A percentile compares a stretch with the other conserved stretches of the same genome.
Conservation (phyloP, 306 rosid genomes). For the Vigna angularis region DNA sequence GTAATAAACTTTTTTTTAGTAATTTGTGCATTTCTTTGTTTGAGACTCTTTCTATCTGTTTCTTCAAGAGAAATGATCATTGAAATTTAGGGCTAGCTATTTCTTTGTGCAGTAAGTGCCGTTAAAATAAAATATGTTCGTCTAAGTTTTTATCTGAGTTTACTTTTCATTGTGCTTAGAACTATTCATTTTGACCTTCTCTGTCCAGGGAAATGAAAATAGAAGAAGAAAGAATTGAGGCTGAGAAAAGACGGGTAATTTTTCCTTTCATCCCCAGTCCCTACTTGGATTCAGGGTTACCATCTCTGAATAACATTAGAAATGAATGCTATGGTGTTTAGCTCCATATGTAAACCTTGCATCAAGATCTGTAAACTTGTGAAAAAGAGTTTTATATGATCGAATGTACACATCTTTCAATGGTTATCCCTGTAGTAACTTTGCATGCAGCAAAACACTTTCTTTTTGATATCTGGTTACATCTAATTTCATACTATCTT, state of each 20-base stretch:
- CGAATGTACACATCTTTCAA: slow-evolving; percentile 26
- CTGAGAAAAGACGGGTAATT: slow-evolving; percentile 89
- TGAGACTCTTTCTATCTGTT: slow-evolving; percentile 3
- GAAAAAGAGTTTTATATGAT: slow-evolving; percentile 5
- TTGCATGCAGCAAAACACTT: background rate
- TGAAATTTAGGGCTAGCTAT: slow-evolving; percentile 34
- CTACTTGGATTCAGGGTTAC: slow-evolving; percentile 11
- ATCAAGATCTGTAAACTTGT: slow-evolving; percentile 8
- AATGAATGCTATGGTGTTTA: slow-evolving; percentile 25
- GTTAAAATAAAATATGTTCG: slow-evolving; percentile 3
- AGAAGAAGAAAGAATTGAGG: slow-evolving; percentile 95
- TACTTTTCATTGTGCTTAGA: slow-evolving; percentile 31
- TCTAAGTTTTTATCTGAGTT: background rate
- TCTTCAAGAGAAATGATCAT: background rate
- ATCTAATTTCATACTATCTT: background rate
- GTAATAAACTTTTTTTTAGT: slow-evolving; percentile 13
- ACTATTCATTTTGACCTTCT: slow-evolving; percentile 40
- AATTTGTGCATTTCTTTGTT: background rate
- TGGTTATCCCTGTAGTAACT: slow-evolving; percentile 3
- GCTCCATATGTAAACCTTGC: slow-evolving; percentile 19
- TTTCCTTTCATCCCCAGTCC: slow-evolving; percentile 13
- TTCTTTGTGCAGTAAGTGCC: slow-evolving; percentile 15
- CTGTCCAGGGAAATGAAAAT: slow-evolving; percentile 81
- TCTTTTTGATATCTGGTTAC: slow-evolving; percentile 11
- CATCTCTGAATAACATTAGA: slow-evolving; percentile 18